Conservation (phyloP, 768 basidiomycete genomes). For the Suillus discolor region DNA sequence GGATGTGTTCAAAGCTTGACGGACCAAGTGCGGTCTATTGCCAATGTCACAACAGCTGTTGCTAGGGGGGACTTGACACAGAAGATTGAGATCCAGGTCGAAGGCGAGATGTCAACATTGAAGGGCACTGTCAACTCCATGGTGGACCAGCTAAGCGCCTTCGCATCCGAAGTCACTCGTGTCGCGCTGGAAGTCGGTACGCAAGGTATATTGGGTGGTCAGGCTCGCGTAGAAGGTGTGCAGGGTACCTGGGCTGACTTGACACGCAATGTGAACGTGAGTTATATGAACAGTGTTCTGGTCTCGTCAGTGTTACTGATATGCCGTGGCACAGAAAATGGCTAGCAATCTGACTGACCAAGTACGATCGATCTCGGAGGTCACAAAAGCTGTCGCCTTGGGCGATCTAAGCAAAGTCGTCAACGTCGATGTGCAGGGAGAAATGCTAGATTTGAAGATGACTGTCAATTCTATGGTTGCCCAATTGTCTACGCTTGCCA, state of each 20-base stretch:
- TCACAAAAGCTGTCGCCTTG: slow-evolving; percentile 74
- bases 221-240: slow-evolving; percentile 87
- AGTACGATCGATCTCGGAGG: slow-evolving; percentile 90
- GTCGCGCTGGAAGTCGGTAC: slow-evolving; percentile 91
- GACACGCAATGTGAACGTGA: slow-evolving; percentile 86
- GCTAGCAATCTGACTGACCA: slow-evolving; percentile 83
- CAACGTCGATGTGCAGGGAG: slow-evolving; percentile 91
- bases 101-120: slow-evolving; percentile 85
- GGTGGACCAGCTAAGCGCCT: slow-evolving; percentile 88
- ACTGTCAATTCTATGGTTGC: slow-evolving; percentile 81
- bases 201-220: slow-evolving; percentile 87
- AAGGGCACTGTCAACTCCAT: slow-evolving; percentile 90
- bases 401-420: slow-evolving; percentile 86
- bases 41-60: slow-evolving; percentile 85
- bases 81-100: slow-evolving; percentile 90
- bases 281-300: slow-evolving; percentile 2
- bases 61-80: slow-evolving; percentile 90
- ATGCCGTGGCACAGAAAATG: slow-evolving; percentile 65
- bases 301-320: neutral
- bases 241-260: slow-evolving; percentile 94
- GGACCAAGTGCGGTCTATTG: slow-evolving; percentile 82
- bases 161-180: slow-evolving; percentile 80
- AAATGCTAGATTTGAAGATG: slow-evolving; percentile 86
- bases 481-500: slow-evolving; percentile 71
- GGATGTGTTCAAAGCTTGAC: slow-evolving; percentile 80